A percentile compares a stretch with the other conserved stretches of the same genome.
phyloP scores from a whole-genome alignment of 1,284 basidiomycete genomes.

The Rhodotorula sp. region DNA sequence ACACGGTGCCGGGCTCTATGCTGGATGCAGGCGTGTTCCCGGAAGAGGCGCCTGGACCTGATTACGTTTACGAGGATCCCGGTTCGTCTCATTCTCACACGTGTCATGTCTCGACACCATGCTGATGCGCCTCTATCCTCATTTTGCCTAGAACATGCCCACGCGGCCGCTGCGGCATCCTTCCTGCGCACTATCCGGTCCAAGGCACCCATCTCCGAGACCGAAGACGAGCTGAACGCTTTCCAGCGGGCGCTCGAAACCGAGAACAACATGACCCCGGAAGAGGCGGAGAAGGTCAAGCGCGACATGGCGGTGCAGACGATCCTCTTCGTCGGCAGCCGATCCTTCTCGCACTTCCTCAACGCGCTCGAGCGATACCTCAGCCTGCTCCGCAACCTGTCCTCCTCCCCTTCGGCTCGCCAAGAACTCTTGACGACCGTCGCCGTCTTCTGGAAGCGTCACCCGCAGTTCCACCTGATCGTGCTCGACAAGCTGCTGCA shows the following conservation, averaged over 20 bases:
- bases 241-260: conserved; percentile 48
- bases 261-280: conserved; percentile 43
- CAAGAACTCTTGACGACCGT: conserved; percentile 69
- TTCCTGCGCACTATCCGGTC: conserved; percentile 77
- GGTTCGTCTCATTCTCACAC: not conserved
- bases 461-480: conserved; percentile 79
- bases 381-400: conserved; percentile 75
- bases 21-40: conserved; percentile 68
- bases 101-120: conserved; percentile 44
- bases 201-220: conserved; percentile 66
- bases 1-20: conserved; percentile 82
- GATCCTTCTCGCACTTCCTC: conserved; percentile 96
- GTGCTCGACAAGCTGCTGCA: conserved; percentile 98
- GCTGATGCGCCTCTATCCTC: not conserved
- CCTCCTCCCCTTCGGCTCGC: conserved; percentile 61
- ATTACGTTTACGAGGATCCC: conserved; percentile 72
- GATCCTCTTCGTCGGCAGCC: conserved; percentile 83
- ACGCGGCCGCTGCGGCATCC: conserved; percentile 76
- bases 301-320: conserved; percentile 84
- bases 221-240: conserved; percentile 63
- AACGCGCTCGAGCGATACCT: conserved; percentile 96
- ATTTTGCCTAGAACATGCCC: conserved; percentile 58
- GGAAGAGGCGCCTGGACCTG: conserved; percentile 73
- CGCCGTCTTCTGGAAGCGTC: conserved; percentile 73
- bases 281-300: conserved; percentile 63